Base-by-base conservation (phyloP, 139 green algal genomes). In the Parachlorella kessleri region DNA sequence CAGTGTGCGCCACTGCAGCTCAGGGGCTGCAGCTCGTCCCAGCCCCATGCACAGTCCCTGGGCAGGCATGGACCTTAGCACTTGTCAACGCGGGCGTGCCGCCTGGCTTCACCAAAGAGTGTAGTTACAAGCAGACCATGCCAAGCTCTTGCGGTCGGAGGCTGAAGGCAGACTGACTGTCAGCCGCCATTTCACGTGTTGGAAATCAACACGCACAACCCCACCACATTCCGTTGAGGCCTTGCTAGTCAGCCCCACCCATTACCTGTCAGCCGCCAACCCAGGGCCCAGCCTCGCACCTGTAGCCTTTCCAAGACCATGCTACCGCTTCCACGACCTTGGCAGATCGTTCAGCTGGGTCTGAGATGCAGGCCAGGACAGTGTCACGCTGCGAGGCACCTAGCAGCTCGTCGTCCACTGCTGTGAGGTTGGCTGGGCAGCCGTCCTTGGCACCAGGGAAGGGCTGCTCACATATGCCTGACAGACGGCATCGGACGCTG, bases 381-480 rank as follows among this genome's bases (percentile, higher is more conserved):
- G 42, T 41, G 38, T 81, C 80, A 35, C 73, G 41, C 32, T 23
- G 18, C 6, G 33, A 21, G 26, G 24, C 73, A 53, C 5, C 33
- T 40, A 8, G 23, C 8, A 21, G 9, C 7, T 10, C 18, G 64
- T n/a, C 53, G 18, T 37, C 33, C 26, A n/a, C n/a, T 5, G 66
- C 41, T 9, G 33, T 32, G 2, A 6, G 37, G 36, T 14, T 36
- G 10, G 8, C 24, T 24, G 64, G 38, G 66, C 55, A 73, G n/a
- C 2, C 33, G 2, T 72, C 73, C 54, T 79, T n/a, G 4, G 84
- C 63, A 23, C 88, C 88, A 55, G n/a, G n/a, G n/a, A n/a, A n/a
- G n/a, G n/a, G n/a, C n/a, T n/a, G n/a, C n/a, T 94, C 91, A 70
- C 92, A 96, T 63, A 96, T 94, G 55, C 77, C 75, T 1, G 76